Evolutionary conservation across 2,329 filamentous ascomycete genomes (phyloP).

Genomic region (Dactylellina sp.): DNA sequence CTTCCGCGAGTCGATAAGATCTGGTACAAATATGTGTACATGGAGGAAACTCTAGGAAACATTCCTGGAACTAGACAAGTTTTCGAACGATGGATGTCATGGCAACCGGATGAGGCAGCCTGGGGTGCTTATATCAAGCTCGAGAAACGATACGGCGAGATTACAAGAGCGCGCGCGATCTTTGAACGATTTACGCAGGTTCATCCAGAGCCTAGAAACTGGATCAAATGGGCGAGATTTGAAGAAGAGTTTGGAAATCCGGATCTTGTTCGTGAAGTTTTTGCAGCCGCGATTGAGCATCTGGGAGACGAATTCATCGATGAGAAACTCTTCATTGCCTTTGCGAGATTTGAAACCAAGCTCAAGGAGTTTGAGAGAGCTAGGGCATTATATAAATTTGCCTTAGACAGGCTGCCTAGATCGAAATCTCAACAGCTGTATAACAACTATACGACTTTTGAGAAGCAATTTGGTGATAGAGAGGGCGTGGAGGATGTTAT

Average conservation of each 20-base stretch:
- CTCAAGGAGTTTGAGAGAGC: slow-evolving; percentile 95
- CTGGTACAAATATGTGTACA: slow-evolving; percentile 99
- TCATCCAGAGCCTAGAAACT: slow-evolving; percentile 93
- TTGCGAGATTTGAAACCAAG: slow-evolving; percentile 93
- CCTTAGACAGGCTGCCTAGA: slow-evolving; percentile 87
- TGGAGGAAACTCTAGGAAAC: slow-evolving; percentile 97
- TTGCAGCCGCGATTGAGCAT: slow-evolving; percentile 85
- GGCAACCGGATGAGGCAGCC: slow-evolving; percentile 95
- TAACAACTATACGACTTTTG: slow-evolving; percentile 95
- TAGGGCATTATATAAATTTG: slow-evolving; percentile 95
- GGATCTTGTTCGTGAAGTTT: slow-evolving; percentile 91
- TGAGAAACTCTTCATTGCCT: slow-evolving; percentile 93
- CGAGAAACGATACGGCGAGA: slow-evolving; percentile 94
- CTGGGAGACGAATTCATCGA: slow-evolving; percentile 96
- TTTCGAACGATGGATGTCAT: slow-evolving; percentile 98
- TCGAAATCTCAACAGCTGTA: slow-evolving; percentile 87
- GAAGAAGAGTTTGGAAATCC: slow-evolving; percentile 95
- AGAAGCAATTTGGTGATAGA: slow-evolving; percentile 95
- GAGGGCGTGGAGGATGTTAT: slow-evolving; percentile 97
- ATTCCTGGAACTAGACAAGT: slow-evolving; percentile 91
- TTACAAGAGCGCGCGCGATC: slow-evolving; percentile 87
- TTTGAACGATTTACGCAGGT: slow-evolving; percentile 91
- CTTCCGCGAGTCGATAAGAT: slow-evolving; percentile 92
- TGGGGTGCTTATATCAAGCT: slow-evolving; percentile 98
- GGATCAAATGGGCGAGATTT: slow-evolving; percentile 98